Evolutionary conservation across 2,329 filamentous ascomycete genomes (phyloP).

Genomic region (Aspergillus cejpii): DNA sequence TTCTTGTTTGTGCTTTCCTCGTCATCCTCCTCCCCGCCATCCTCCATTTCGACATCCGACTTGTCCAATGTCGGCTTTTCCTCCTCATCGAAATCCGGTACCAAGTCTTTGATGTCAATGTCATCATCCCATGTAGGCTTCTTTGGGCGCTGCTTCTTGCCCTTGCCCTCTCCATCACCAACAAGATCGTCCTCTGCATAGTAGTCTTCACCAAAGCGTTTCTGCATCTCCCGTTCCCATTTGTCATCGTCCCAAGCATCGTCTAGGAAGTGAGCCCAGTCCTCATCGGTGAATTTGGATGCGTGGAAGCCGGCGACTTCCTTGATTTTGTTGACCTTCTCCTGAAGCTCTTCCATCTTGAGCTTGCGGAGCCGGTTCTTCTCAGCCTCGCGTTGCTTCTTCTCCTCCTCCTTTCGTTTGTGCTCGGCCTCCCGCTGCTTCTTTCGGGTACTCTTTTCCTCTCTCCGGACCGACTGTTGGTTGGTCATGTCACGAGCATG

Average conservation of each 20-base stretch:
- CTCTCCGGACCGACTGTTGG: slow-evolving; percentile 75
- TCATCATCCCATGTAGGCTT: slow-evolving; percentile 95
- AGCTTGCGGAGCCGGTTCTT: slow-evolving; percentile 77
- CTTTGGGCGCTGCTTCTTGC: slow-evolving; percentile 60
- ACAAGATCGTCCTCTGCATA: slow-evolving; percentile 63
- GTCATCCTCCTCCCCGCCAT: slow-evolving; percentile 33
- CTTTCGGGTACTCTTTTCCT: slow-evolving; percentile 70
- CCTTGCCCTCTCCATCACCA: slow-evolving; percentile 37
- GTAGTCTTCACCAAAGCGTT: slow-evolving; percentile 82
- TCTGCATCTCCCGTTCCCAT: slow-evolving; percentile 88
- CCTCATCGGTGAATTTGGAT: slow-evolving; percentile 61
- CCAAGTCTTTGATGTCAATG: slow-evolving; percentile 88
- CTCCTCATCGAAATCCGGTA: slow-evolving; percentile 82
- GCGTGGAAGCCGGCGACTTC: slow-evolving; percentile 75
- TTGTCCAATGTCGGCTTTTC: slow-evolving; percentile 52
- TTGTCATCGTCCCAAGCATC: slow-evolving; percentile 80
- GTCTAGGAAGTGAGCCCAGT: slow-evolving; percentile 79
- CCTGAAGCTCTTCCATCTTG: slow-evolving; percentile 83
- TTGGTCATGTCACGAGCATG: slow-evolving; percentile 82
- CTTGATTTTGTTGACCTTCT: slow-evolving; percentile 80
- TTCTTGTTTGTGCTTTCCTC: slow-evolving; percentile 41
- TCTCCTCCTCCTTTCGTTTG: slow-evolving; percentile 70
- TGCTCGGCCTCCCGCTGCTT: slow-evolving; percentile 71
- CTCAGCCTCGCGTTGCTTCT: slow-evolving; percentile 68
- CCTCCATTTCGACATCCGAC: slow-evolving; percentile 49